Conservation (phyloP, 768 basidiomycete species). For the Pisolithus albus region DNA sequence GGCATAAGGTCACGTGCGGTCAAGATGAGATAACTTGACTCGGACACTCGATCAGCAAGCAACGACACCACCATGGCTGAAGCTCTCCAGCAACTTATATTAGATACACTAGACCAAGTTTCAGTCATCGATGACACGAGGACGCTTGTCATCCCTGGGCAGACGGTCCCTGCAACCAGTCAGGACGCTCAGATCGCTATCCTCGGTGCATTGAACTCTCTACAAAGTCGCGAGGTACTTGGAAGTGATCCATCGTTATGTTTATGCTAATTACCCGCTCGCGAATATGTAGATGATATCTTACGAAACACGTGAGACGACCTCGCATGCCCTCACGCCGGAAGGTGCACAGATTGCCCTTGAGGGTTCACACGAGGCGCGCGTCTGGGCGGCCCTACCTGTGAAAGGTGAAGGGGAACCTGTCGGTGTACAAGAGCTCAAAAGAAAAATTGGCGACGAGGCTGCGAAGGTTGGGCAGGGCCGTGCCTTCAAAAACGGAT, state of each 20-base stretch:
- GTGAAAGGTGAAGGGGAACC: slow-evolving; percentile 62
- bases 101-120: slow-evolving; percentile 59
- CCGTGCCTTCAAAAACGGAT: slow-evolving; percentile 93
- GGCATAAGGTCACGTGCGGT: neutral
- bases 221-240: slow-evolving; percentile 73
- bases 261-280: slow-evolving; percentile 6
- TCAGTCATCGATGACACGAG: slow-evolving; percentile 63
- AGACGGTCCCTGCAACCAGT: slow-evolving; percentile 47
- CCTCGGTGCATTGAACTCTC: slow-evolving; percentile 87
- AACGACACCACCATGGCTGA: slow-evolving; percentile 53
- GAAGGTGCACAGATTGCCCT: slow-evolving; percentile 78
- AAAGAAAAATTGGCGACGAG: slow-evolving; percentile 76
- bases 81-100: slow-evolving; percentile 68
- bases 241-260: neutral
- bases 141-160: slow-evolving; percentile 57
- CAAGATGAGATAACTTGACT: neutral
- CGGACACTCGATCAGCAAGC: slow-evolving; percentile 5
- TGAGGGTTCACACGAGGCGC: slow-evolving; percentile 90
- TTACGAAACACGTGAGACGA: slow-evolving; percentile 71
- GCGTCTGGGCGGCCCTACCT: slow-evolving; percentile 85
- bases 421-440: slow-evolving; percentile 60
- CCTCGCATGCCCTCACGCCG: slow-evolving; percentile 65
- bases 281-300: slow-evolving; percentile 61
- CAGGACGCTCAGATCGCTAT: slow-evolving; percentile 79
- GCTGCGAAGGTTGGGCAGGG: slow-evolving; percentile 90